Percentiles rank a stretch among this genome's conserved stretches.
These are phyloP conservation scores for Xerophyta viscosa DNA, from an alignment of 106 monocot genomes.

Conservation along the genomic window DNA sequence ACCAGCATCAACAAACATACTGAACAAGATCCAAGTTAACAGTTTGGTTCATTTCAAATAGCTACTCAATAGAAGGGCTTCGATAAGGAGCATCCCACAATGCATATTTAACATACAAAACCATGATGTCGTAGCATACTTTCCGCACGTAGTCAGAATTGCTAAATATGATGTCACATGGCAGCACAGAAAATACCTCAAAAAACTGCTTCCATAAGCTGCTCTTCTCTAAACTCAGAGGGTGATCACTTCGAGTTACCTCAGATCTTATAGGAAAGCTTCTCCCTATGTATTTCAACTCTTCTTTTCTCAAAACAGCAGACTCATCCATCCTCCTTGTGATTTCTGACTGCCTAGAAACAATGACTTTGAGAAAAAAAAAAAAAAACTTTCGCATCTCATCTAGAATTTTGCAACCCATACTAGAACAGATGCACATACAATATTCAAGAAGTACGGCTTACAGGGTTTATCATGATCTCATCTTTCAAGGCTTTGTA, in stretches of 20 bases:
- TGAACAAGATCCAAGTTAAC: too few relatives aligned
- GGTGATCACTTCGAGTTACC: constrained; percentile 74
- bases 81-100: too few relatives aligned
- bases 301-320: constrained; percentile 29
- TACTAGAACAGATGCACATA: too few relatives aligned
- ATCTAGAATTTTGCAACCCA: too few relatives aligned
- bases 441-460: too few relatives aligned
- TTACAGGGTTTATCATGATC: constrained; percentile 70
- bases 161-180: too few relatives aligned
- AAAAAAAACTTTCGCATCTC: background rate
- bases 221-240: constrained; percentile 68
- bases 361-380: constrained; percentile 30
- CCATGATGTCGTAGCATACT: too few relatives aligned
- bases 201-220: constrained; percentile 96
- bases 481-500: constrained; percentile 75
- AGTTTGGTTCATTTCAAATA: too few relatives aligned
- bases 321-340: constrained; percentile 73
- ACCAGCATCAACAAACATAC: too few relatives aligned
- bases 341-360: constrained; percentile 90
- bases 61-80: too few relatives aligned
- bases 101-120: too few relatives aligned
- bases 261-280: constrained; percentile 60
- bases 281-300: constrained; percentile 20
- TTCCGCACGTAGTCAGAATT: too few relatives aligned
- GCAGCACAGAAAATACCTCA: constrained; percentile 25